A percentile compares a stretch with the other conserved stretches of the same genome.
phyloP scores from a whole-genome alignment of 2,329 filamentous ascomycete species.

The Epichloe scottii region DNA sequence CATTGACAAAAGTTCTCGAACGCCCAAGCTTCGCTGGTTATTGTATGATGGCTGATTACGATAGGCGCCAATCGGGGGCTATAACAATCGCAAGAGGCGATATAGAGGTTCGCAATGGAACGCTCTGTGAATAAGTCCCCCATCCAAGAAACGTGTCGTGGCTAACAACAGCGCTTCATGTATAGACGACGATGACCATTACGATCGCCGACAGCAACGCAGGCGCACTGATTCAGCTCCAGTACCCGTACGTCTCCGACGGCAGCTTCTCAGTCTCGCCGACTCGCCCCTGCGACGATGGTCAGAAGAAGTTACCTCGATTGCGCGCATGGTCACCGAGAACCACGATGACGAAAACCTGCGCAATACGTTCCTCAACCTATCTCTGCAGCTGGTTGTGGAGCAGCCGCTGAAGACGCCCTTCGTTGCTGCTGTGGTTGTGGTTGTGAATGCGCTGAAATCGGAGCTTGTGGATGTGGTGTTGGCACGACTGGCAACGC shows the following conservation, averaged over 20 bases:
- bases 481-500: slow-evolving; percentile 47
- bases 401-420: slow-evolving; percentile 98
- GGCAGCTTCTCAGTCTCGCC: slow-evolving; percentile 67
- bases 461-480: slow-evolving; percentile 62
- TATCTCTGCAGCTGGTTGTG: slow-evolving; percentile 62
- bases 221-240: slow-evolving; percentile 61
- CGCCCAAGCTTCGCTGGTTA: neutral
- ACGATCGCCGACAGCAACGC: slow-evolving; percentile 60
- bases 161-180: slow-evolving; percentile 2
- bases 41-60: slow-evolving; percentile 39
- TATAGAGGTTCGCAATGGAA: slow-evolving; percentile 52
- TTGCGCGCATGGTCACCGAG: slow-evolving; percentile 66
- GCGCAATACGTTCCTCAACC: slow-evolving; percentile 57
- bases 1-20: neutral
- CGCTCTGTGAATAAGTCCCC: too few relatives aligned
- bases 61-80: slow-evolving; percentile 40
- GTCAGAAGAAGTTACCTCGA: slow-evolving; percentile 63
- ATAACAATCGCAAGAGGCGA: slow-evolving; percentile 62
- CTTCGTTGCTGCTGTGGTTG: slow-evolving; percentile 73
- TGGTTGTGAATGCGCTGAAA: slow-evolving; percentile 67
- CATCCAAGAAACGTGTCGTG: neutral
- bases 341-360: slow-evolving; percentile 79
- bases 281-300: slow-evolving; percentile 69
- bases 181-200: slow-evolving; percentile 60
- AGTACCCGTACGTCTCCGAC: slow-evolving; percentile 57